Base-by-base conservation (phyloP, 345 rosid genomes). In the Gossypium herbaceum region DNA sequence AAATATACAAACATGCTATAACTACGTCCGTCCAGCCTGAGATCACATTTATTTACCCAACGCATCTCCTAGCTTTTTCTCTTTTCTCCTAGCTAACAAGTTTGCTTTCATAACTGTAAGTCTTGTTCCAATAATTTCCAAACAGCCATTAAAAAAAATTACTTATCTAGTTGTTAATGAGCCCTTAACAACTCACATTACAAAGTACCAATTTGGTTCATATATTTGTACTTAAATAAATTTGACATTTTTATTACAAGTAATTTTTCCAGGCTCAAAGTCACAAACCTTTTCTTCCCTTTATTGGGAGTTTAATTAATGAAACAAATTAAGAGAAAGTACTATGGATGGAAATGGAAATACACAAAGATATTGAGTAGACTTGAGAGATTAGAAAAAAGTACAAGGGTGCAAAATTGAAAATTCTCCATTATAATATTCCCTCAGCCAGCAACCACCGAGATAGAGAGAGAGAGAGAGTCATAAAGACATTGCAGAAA, bases 381-480 rank as follows among this genome's bases (percentile, higher is more conserved):
- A 39, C 1, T 13, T 61, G 63, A 39, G 15, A 72, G 75, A 8
- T 12, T 34, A 54, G 71, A 1, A 41, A 25, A 65, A 62, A 48
- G 7, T 2, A 6, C 2, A 72, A 73, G 41, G 41, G 89, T 76
- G 61, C 77, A 57, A 12, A 29, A 17, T 13, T 82, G 89, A 81
- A 82, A 89, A 75, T 11, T 16, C 1, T 4, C 22, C 80, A 15
- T 73, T 80, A 56, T 56, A 76, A 83, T 84, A 85, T 86, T 84
- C 85, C 85, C 82, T 74, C 79, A 0, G 86, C 78, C 81, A 73
- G 87, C 86, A 81, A 57, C 81, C 78, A 84, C 84, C 72, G 29
- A 76, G 79, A 43, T 20, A 57, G 77, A 79, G 85, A 50, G 81
- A 77, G 76, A 60, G 76, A 60, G 16, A 60, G 61, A 1, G 61